Percentiles rank a stretch among this genome's conserved stretches.
Evolutionary conservation across 257 asterid species (phyloP).

Genomic region (Nicotiana otophora): DNA sequence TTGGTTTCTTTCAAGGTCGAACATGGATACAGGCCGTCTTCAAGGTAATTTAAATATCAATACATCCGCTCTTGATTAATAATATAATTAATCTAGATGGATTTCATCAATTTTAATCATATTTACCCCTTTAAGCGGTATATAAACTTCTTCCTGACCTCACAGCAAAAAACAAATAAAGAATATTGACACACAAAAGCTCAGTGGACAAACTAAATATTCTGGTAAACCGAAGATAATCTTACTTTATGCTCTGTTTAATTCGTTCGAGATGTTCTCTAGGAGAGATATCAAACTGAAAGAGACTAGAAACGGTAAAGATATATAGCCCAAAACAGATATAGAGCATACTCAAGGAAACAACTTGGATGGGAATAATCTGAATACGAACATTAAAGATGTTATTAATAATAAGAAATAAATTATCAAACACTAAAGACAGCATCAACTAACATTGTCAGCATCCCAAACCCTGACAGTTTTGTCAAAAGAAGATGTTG

Average conservation of each 20-base stretch:
- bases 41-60: background rate
- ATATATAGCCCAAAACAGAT: background rate
- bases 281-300: background rate
- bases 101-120: background rate
- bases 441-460: slow-evolving; percentile 58
- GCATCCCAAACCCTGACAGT: slow-evolving; percentile 98
- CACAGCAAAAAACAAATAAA: background rate
- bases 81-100: background rate
- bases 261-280: background rate
- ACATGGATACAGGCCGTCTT: background rate
- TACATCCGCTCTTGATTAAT: background rate
- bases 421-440: background rate
- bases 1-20: background rate
- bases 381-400: background rate
- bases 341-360: background rate
- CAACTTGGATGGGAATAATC: background rate
- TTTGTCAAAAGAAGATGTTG: slow-evolving; percentile 94
- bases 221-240: background rate
- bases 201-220: background rate
- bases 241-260: background rate
- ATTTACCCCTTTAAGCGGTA: background rate
- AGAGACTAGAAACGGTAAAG: background rate
- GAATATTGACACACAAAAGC: background rate
- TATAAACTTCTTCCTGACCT: background rate
- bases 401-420: background rate